A percentile compares a stretch with the other conserved stretches of the same genome.
phyloP scores from a whole-genome alignment of 345 rosid species.

The Camelina laxa region DNA sequence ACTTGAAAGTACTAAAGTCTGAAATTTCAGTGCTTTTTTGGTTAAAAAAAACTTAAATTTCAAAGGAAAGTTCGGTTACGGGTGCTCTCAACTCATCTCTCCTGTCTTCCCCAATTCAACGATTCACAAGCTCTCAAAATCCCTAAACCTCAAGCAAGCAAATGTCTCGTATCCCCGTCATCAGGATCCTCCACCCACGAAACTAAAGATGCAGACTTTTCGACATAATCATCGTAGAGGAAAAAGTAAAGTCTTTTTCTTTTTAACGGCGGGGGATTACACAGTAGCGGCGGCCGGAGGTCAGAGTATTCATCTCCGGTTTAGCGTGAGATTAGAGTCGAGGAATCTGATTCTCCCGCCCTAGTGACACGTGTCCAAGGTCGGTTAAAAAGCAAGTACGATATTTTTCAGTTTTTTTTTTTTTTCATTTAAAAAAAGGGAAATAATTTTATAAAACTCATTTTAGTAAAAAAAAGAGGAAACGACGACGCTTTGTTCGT shows the following conservation, averaged over 20 bases:
- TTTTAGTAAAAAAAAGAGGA: no score
- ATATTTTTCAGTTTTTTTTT: background rate
- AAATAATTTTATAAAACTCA: no score
- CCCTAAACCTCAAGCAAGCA: slow-evolving; percentile 70
- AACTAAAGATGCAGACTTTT: background rate
- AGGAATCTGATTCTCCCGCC: slow-evolving; percentile 4
- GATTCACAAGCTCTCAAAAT: slow-evolving; percentile 64
- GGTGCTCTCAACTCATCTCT: background rate
- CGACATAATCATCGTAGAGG: background rate
- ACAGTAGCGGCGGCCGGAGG: background rate
- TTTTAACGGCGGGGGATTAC: background rate
- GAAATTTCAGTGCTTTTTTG: no score
- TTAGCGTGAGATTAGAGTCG: slow-evolving; percentile 3
- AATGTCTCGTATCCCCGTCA: slow-evolving; percentile 46
- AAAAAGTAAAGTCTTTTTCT: slow-evolving; percentile 3
- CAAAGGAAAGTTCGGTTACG: no score
- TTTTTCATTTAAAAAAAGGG: no score
- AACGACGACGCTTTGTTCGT: slow-evolving; percentile 38
- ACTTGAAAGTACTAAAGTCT: background rate
- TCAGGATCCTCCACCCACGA: background rate
- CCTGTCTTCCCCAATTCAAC: background rate
- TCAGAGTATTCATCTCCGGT: background rate
- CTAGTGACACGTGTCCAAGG: slow-evolving; percentile 26
- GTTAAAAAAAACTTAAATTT: no score
- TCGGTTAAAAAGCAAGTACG: background rate